phyloP scores from a whole-genome alignment of 73 alveolate species.

The Loxodes magnus region DNA sequence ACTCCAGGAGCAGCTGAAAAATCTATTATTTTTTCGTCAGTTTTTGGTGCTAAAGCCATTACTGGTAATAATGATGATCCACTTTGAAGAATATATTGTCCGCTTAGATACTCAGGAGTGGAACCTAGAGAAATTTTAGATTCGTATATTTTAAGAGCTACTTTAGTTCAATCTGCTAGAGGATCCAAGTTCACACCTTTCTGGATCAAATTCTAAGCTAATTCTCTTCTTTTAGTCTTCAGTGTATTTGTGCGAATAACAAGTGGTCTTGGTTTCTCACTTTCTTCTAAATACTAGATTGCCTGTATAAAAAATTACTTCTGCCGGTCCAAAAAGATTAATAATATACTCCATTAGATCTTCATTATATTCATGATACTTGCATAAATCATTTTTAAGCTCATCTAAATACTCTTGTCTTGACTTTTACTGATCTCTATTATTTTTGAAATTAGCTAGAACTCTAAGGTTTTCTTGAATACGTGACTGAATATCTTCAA shows the following conservation, averaged over 20 bases:
- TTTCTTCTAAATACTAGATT: slow-evolving; percentile 85
- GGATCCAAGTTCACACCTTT: slow-evolving; percentile 97
- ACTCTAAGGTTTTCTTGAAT: too few species aligned
- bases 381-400: slow-evolving; percentile 5
- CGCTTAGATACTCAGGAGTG: slow-evolving; percentile 63
- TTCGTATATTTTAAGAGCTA: slow-evolving; percentile 93
- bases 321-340: slow-evolving; percentile 74
- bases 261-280: slow-evolving; percentile 86
- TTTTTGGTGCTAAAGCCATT: slow-evolving; percentile 95
- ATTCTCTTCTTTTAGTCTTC: slow-evolving; percentile 91
- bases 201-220: slow-evolving; percentile 84
- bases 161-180: slow-evolving; percentile 96
- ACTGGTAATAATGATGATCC: slow-evolving; percentile 97
- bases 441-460: slow-evolving; percentile 33
- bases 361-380: slow-evolving; percentile 65
- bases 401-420: slow-evolving; percentile 51
- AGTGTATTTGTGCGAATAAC: slow-evolving; percentile 94
- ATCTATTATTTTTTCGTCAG: slow-evolving; percentile 90
- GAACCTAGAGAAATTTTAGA: slow-evolving; percentile 98
- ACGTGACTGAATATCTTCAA: too few species aligned
- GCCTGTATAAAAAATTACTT: too few species aligned
- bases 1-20: slow-evolving; percentile 99
- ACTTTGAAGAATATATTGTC: slow-evolving; percentile 60
- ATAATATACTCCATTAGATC: slow-evolving; percentile 66
- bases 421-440: slow-evolving; percentile 31